Percentiles rank a stretch among this genome's conserved stretches.
Evolutionary conservation across 2,329 filamentous ascomycete species (phyloP).

Genomic region (Nannizzia gypsea): DNA sequence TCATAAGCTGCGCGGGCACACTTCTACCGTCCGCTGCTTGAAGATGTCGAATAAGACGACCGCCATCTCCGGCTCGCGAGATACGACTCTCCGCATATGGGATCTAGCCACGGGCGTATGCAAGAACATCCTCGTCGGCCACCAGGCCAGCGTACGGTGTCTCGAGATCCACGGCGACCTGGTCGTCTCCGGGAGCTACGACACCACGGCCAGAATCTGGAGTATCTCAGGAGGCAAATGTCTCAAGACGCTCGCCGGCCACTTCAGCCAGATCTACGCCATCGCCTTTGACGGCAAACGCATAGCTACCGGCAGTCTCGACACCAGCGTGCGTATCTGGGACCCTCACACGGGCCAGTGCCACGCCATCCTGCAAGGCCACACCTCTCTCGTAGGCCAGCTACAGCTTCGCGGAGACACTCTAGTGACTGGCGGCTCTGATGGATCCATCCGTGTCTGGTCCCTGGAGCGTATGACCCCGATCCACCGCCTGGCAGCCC

Average conservation of each 20-base stretch:
- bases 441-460: slow-evolving; percentile 94
- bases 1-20: slow-evolving; percentile 83
- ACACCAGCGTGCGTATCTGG: slow-evolving; percentile 96
- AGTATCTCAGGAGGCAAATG: slow-evolving; percentile 93
- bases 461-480: slow-evolving; percentile 80
- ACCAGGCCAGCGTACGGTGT: slow-evolving; percentile 98
- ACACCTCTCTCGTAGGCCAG: slow-evolving; percentile 93
- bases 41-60: slow-evolving; percentile 95
- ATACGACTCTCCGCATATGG: slow-evolving; percentile 92
- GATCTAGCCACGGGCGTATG: slow-evolving; percentile 88
- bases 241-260: slow-evolving; percentile 75
- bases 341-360: slow-evolving; percentile 79
- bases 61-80: slow-evolving; percentile 89
- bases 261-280: slow-evolving; percentile 98
- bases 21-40: slow-evolving; percentile 87
- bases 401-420: slow-evolving; percentile 92
- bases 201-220: slow-evolving; percentile 94
- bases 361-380: slow-evolving; percentile 84
- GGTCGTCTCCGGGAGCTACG: slow-evolving; percentile 96
- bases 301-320: slow-evolving; percentile 88
- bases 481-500: slow-evolving; percentile 86
- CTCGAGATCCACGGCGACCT: slow-evolving; percentile 92
- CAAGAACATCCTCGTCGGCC: slow-evolving; percentile 90
- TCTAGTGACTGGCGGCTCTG: slow-evolving; percentile 87
- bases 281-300: slow-evolving; percentile 92